Evolutionary conservation across 495 filamentous ascomycete genomes (phyloP), one percentile per base, ranked within the genome.

Genomic region (Aspergillus taichungensis): DNA sequence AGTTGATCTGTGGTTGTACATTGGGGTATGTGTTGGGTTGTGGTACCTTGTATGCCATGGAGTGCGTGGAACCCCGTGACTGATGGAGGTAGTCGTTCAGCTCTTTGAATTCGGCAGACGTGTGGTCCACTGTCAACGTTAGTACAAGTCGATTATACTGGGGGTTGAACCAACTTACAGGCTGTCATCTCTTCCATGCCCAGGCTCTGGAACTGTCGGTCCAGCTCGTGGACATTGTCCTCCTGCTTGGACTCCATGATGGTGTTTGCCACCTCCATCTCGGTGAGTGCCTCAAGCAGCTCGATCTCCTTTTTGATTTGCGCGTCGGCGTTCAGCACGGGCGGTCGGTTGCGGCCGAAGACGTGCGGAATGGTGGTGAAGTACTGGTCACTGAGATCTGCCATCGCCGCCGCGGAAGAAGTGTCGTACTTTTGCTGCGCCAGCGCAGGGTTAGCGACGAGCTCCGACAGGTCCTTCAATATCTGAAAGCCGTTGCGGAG

Each of bases 301-400:
- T 82, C 81, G 47, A 90, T 69, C 63, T 95, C 88, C 51, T 61
- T 69, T 60, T 87, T 84, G 46, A 95, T 70, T 47, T 75, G 61
- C 5, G 54, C 54, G 7, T 73, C 54, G 10, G 55, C 60, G 11
- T 54, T 47, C 49, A 95, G 80, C 34, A 85, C 53, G 0, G 85
- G 84, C 0, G 88, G 88, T 0, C 78, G 71, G 35, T 75, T 76
- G 9, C 87, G 79, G 11, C 87, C 86, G 58, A 92, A 94, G 6
- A 69, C 72, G 52, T 94, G 88, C 0, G 88, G 88, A 46, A 95
- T 94, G 31, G 81, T 69, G 0, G 84, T 83, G 56, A 88, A 94
- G 56, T 85, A 95, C 12, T 66, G 63, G 52, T 90, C 87, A 37
- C 84, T 83, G 1, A 91, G 60, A 0, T 72, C 47, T 34, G 84